A percentile compares a stretch with the other conserved stretches of the same genome.
These are phyloP conservation scores for Alternaria gansuensis DNA, from an alignment of 2,329 filamentous ascomycete species.

Conservation along the genomic window DNA sequence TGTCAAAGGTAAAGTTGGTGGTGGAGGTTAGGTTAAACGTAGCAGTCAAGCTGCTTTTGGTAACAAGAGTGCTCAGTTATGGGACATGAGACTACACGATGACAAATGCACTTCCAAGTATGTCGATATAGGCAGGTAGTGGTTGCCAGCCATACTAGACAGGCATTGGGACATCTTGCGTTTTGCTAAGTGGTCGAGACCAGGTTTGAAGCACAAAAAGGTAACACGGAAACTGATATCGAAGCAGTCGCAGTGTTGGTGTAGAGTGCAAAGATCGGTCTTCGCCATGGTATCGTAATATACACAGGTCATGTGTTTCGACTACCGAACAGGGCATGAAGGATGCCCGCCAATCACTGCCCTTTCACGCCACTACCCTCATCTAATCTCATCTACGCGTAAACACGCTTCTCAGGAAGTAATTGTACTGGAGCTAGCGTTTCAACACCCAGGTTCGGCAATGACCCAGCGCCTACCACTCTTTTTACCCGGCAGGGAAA, in stretches of 20 bases:
- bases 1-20: constrained; percentile 34
- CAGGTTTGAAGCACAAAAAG: constrained; percentile 44
- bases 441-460: constrained; percentile 26
- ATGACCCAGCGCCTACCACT: constrained; percentile 11
- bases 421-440: constrained; percentile 19
- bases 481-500: constrained; percentile 35
- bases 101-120: constrained; percentile 36
- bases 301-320: constrained; percentile 33
- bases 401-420: constrained; percentile 27
- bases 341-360: constrained; percentile 18
- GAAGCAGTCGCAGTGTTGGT: constrained; percentile 41
- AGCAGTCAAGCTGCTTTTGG: constrained; percentile 22
- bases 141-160: constrained; percentile 48
- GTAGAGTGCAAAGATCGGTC: constrained; percentile 38
- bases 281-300: constrained; percentile 43
- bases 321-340: constrained; percentile 16
- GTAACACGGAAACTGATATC: constrained; percentile 42
- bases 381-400: constrained; percentile 29
- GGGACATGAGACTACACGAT: constrained; percentile 41
- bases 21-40: constrained; percentile 22
- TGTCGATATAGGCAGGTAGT: constrained; percentile 42
- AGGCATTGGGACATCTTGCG: constrained; percentile 32
- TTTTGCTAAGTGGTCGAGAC: constrained; percentile 27
- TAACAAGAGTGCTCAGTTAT: constrained; percentile 36
- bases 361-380: constrained; percentile 11